Evolutionary conservation across 1,139 yeast species (phyloP).

Genomic region (Diutina neorugosa): DNA sequence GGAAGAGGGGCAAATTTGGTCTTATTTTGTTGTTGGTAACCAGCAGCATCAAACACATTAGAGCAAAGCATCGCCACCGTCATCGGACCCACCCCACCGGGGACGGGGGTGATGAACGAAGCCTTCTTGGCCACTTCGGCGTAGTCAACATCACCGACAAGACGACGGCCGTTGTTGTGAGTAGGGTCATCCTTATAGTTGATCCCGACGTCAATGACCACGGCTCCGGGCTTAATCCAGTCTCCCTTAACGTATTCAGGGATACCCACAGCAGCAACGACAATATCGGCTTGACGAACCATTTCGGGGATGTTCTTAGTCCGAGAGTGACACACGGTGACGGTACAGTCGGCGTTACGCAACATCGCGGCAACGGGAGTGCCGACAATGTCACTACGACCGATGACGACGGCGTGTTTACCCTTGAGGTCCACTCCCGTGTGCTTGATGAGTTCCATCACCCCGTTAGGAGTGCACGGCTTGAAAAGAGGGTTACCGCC

Average conservation of each 20-base stretch:
- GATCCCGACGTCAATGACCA: conserved; percentile 94
- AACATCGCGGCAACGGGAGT: conserved; percentile 80
- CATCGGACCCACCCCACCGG: conserved; percentile 99
- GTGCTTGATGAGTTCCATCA: conserved; percentile 53
- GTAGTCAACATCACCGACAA: conserved; percentile 92
- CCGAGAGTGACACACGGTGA: conserved; percentile 71
- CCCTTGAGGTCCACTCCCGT: conserved; percentile 50
- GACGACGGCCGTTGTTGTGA: conserved; percentile 70
- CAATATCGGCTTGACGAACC: conserved; percentile 71
- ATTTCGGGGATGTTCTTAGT: conserved; percentile 59
- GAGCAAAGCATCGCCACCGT: conserved; percentile 93
- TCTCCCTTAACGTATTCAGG: conserved; percentile 77
- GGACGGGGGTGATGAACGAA: conserved; percentile 83
- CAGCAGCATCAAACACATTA: conserved; percentile 78
- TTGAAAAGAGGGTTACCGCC: conserved; percentile 60
- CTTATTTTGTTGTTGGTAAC: conserved; percentile 32
- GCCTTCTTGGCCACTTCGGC: conserved; percentile 46
- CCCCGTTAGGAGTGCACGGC: conserved; percentile 77
- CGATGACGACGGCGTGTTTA: conserved; percentile 83
- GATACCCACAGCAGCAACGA: conserved; percentile 84
- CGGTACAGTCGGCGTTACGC: conserved; percentile 69
- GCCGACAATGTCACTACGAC: conserved; percentile 95
- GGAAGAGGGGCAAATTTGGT: conserved; percentile 49
- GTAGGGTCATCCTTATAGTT: conserved; percentile 67
- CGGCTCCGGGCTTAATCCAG: conserved; percentile 77